These are phyloP conservation scores for Alternaria hordeiaustralica DNA, from an alignment of 2,329 filamentous ascomycete genomes.

Conservation along the genomic window DNA sequence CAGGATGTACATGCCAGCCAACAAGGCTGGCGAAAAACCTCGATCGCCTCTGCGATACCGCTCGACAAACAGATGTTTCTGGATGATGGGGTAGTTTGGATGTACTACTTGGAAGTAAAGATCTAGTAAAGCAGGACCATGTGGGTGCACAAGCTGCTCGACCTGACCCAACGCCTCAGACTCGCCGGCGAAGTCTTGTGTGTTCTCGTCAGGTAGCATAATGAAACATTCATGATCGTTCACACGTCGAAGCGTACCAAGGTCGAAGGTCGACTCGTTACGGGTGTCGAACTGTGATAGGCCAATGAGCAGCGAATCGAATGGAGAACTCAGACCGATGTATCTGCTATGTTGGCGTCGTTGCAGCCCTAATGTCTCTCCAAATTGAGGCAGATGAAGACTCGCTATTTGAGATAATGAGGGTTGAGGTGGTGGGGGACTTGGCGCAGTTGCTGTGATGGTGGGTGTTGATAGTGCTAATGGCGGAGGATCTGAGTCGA, in stretches of 20 bases:
- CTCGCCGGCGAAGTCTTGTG: conserved; percentile 74
- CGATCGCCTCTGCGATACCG: conserved; percentile 75
- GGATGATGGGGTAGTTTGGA: conserved; percentile 80
- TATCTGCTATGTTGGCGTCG: conserved; percentile 81
- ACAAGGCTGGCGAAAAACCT: conserved; percentile 76
- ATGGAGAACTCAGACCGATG: conserved; percentile 82
- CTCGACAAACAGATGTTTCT: conserved; percentile 80
- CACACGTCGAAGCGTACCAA: conserved; percentile 71
- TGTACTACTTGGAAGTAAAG: conserved; percentile 84
- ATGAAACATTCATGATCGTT: conserved; percentile 80
- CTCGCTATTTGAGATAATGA: conserved; percentile 37
- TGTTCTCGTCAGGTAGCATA: conserved; percentile 76
- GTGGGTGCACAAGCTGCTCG: conserved; percentile 75
- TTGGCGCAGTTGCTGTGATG: conserved; percentile 50
- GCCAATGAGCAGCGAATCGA: conserved; percentile 83
- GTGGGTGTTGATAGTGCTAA: conserved; percentile 49
- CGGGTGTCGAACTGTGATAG: conserved; percentile 80
- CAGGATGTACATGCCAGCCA: conserved; percentile 83
- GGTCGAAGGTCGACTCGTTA: conserved; percentile 76
- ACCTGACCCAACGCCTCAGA: conserved; percentile 72
- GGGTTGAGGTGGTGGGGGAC: conserved; percentile 41
- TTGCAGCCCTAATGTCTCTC: conserved; percentile 71
- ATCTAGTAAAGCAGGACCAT: conserved; percentile 78
- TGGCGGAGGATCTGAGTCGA: conserved; percentile 49
- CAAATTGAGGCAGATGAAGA: conserved; percentile 47